Percentiles rank a stretch among this genome's conserved stretches.
Evolutionary conservation across 805 yeast species (phyloP).

Genomic region (Yamadazyma phyllophila): DNA sequence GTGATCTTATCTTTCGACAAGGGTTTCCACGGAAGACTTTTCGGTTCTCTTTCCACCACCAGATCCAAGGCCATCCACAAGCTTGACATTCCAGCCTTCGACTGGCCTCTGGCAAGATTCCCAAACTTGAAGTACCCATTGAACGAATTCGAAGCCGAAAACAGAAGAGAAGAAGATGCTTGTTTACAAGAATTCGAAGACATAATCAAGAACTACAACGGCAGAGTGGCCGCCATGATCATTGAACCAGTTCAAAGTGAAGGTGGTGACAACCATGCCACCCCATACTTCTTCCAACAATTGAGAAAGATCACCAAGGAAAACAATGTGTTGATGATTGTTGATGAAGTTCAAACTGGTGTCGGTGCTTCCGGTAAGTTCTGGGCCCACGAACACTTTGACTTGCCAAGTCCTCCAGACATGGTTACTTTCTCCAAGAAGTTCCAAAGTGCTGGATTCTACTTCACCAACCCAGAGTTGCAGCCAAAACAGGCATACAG

Average conservation of each 20-base stretch:
- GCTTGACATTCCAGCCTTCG: conserved; percentile 57
- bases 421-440: conserved; percentile 71
- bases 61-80: conserved; percentile 58
- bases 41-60: conserved; percentile 55
- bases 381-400: conserved; percentile 74
- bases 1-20: conserved; percentile 52
- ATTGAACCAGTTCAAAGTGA: conserved; percentile 68
- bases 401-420: conserved; percentile 61
- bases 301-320: conserved; percentile 59
- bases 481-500: conserved; percentile 62
- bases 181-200: conserved; percentile 46
- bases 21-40: conserved; percentile 57
- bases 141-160: conserved; percentile 34
- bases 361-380: conserved; percentile 71
- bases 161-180: conserved; percentile 46
- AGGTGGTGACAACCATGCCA: conserved; percentile 76
- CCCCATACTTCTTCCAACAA: conserved; percentile 59
- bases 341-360: conserved; percentile 75
- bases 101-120: conserved; percentile 56
- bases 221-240: conserved; percentile 50
- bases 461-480: conserved; percentile 56
- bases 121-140: conserved; percentile 43
- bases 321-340: conserved; percentile 56
- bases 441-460: conserved; percentile 73
- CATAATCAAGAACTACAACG: conserved; percentile 37